Evolutionary conservation across 257 asterid genomes (phyloP).

Genomic region (Leonotis leonurus): DNA sequence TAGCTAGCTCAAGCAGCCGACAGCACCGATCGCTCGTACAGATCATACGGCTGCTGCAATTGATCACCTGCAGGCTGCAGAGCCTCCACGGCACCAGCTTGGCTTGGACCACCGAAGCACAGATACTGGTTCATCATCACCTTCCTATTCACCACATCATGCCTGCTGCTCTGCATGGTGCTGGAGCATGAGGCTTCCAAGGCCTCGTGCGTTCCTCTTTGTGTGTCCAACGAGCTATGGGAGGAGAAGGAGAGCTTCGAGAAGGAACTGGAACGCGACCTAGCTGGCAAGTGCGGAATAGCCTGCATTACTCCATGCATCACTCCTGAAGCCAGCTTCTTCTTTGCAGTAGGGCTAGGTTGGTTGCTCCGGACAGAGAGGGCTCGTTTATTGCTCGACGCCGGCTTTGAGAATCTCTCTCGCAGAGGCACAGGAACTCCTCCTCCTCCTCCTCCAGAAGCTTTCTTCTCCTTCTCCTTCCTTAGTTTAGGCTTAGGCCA

Average conservation of each 20-base stretch:
- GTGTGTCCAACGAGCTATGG: conserved; percentile 45
- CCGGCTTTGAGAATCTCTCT: conserved; percentile 61
- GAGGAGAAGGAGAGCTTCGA: conserved; percentile 64
- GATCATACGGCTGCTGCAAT: conserved; percentile 44
- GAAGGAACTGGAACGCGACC: conserved; percentile 76
- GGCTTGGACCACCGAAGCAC: conserved; percentile 55
- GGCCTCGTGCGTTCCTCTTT: conserved; percentile 32
- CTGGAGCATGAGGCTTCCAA: conserved; percentile 35
- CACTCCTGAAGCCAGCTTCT: conserved; percentile 69
- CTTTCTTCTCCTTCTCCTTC: conserved; percentile 19
- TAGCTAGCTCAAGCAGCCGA: conserved; percentile 64
- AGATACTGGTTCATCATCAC: conserved; percentile 56
- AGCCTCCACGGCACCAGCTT: conserved; percentile 10
- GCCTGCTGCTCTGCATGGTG: conserved; percentile 10
- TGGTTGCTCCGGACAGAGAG: conserved; percentile 54
- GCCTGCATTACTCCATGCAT: conserved; percentile 67
- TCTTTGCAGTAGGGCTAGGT: conserved; percentile 68
- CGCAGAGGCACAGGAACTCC: conserved; percentile 61
- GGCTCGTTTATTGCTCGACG: conserved; percentile 55
- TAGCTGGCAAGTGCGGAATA: conserved; percentile 25
- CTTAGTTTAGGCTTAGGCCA: conserved; percentile 75
- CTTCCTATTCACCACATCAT: conserved; percentile 32
- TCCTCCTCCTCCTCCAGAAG: conserved; percentile 9
- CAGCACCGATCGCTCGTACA: conserved; percentile 46
- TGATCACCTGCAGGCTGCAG: no score